Evolutionary conservation across 306 rosid species (phyloP).

Genomic region (Malus orientalis): DNA sequence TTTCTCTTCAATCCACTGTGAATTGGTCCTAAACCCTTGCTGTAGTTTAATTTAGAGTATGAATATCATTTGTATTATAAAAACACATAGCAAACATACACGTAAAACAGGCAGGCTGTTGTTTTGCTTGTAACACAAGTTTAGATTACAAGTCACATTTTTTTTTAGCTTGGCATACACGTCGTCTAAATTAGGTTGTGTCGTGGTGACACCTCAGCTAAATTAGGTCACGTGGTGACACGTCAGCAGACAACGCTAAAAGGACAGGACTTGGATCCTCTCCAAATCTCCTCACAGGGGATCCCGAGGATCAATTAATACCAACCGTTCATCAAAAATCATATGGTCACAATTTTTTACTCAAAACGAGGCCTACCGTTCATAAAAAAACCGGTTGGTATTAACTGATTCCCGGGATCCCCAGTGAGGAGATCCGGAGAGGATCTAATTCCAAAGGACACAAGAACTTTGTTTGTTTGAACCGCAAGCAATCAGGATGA

Average conservation of each 20-base stretch:
- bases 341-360: accelerated
- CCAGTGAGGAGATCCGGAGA: no score
- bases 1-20: no score
- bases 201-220: neutral
- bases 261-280: no score
- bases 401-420: no score
- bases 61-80: neutral
- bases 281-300: accelerated
- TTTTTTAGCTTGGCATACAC: neutral
- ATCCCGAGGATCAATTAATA: accelerated
- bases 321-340: no score
- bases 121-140: neutral
- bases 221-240: neutral
- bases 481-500: neutral
- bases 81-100: neutral
- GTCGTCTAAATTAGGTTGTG: no score
- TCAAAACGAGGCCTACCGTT: no score
- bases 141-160: neutral
- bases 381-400: no score
- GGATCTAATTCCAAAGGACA: neutral
- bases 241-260: neutral
- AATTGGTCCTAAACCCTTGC: no score
- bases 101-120: neutral
- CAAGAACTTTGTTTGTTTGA: neutral
- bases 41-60: no score